Conservation (phyloP, 2,329 filamentous ascomycete species). For the Penicillium glabrum region DNA sequence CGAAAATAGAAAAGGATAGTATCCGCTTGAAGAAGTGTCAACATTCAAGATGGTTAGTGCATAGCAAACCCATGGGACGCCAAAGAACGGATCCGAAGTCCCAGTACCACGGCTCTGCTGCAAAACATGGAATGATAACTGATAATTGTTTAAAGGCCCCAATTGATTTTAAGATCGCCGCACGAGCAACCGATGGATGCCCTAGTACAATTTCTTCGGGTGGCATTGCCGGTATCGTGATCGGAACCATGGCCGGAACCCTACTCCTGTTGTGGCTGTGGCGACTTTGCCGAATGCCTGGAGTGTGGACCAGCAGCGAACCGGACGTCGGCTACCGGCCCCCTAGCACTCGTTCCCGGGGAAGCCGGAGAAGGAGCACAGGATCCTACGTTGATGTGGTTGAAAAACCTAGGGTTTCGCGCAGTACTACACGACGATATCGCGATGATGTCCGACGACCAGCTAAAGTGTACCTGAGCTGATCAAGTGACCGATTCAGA, state of each 20-base stretch:
- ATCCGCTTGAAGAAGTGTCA: not conserved
- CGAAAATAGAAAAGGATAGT: not conserved
- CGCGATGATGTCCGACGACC: slow-evolving; percentile 33
- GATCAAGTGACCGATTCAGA: not conserved
- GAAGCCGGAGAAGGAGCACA: slow-evolving; percentile 20
- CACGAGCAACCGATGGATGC: slow-evolving; percentile 28
- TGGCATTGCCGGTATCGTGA: slow-evolving; percentile 41
- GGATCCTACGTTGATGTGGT: slow-evolving; percentile 31
- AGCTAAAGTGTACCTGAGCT: slow-evolving; percentile 48
- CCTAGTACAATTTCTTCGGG: slow-evolving; percentile 35
- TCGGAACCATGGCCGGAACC: slow-evolving; percentile 40
- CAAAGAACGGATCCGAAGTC: not conserved
- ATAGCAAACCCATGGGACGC: not conserved
- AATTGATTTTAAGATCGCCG: slow-evolving; percentile 12
- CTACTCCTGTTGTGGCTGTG: slow-evolving; percentile 40
- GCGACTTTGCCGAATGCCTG: slow-evolving; percentile 26
- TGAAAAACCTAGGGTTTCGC: slow-evolving; percentile 28
- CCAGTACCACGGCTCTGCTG: slow-evolving; percentile 10
- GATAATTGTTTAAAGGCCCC: slow-evolving; percentile 16
- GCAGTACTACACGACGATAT: slow-evolving; percentile 20
- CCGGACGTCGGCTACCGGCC: slow-evolving; percentile 26
- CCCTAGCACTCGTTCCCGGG: slow-evolving; percentile 17
- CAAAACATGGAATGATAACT: not conserved
- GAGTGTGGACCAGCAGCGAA: slow-evolving; percentile 19
- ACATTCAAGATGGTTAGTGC: slow-evolving; percentile 9